A percentile compares a stretch with the other conserved stretches of the same genome.
Conservation (phyloP, 805 yeast genomes). For the Pichia gijzeniarum region DNA sequence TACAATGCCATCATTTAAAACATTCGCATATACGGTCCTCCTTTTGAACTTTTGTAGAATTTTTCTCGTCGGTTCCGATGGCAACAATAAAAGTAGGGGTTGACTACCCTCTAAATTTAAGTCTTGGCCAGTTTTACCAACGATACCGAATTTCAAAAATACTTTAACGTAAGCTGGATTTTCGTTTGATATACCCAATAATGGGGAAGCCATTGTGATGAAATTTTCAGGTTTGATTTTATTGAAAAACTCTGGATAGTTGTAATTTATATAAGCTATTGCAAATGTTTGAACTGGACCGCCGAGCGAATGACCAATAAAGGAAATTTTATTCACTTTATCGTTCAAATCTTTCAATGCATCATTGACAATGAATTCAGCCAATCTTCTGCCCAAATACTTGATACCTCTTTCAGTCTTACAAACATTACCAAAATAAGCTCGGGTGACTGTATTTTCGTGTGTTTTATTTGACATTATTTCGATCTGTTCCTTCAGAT, state of each 20-base stretch:
- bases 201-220: slow-evolving; percentile 80
- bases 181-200: slow-evolving; percentile 81
- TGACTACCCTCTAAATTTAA: slow-evolving; percentile 53
- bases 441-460: slow-evolving; percentile 73
- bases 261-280: slow-evolving; percentile 65
- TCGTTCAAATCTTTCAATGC: slow-evolving; percentile 22
- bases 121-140: slow-evolving; percentile 93
- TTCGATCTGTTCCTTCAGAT: slow-evolving; percentile 75
- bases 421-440: slow-evolving; percentile 77
- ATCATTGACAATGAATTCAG: slow-evolving; percentile 58
- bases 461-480: slow-evolving; percentile 34
- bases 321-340: slow-evolving; percentile 52
- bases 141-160: slow-evolving; percentile 79
- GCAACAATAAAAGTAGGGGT: slow-evolving; percentile 70
- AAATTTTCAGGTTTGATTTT: slow-evolving; percentile 68
- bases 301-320: slow-evolving; percentile 90
- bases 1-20: slow-evolving; percentile 90
- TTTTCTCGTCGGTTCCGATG: slow-evolving; percentile 65
- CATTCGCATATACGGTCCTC: slow-evolving; percentile 84
- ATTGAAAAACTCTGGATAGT: slow-evolving; percentile 65
- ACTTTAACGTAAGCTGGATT: slow-evolving; percentile 80
- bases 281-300: slow-evolving; percentile 92
- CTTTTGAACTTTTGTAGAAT: slow-evolving; percentile 57
- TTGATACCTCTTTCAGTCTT: slow-evolving; percentile 86
- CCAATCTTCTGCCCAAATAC: slow-evolving; percentile 76